Conservation (phyloP, 139 green algal species). For the Closterium sp. region DNA sequence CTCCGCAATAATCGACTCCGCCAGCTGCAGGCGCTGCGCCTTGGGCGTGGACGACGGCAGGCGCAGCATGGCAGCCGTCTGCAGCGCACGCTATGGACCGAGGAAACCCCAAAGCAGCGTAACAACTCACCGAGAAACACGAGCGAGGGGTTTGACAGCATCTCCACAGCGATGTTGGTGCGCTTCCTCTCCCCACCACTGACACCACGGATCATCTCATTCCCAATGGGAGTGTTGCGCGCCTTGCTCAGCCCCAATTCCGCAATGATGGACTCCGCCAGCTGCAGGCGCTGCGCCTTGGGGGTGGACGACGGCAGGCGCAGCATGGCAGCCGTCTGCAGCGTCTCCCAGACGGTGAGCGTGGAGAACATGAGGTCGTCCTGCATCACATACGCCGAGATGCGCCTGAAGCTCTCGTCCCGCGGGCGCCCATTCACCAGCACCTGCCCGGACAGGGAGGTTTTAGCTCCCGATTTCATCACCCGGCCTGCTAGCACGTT, state of each 20-base stretch:
- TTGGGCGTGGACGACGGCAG: constrained; percentile 43
- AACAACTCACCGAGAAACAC: constrained; percentile 31
- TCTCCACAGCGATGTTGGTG: constrained; percentile 45
- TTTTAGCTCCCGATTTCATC: not conserved
- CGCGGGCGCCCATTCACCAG: constrained; percentile 46
- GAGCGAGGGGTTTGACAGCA: constrained; percentile 43
- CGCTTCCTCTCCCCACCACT: constrained; percentile 34
- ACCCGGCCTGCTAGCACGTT: constrained; percentile 57
- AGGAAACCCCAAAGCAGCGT: no score
- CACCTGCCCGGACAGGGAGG: constrained; percentile 26
- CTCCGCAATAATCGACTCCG: constrained; percentile 50
- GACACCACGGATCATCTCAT: constrained; percentile 24
- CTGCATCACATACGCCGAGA: constrained; percentile 57
- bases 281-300: constrained; percentile 33
- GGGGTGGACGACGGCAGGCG: constrained; percentile 45
- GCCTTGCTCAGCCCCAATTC: constrained; percentile 46
- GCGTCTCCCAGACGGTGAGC: constrained; percentile 52
- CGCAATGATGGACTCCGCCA: constrained; percentile 51
- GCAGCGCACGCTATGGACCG: no score
- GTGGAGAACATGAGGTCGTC: constrained; percentile 42
- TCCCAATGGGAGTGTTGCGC: constrained; percentile 29
- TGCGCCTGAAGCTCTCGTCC: constrained; percentile 38
- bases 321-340: constrained; percentile 46
- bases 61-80: constrained; percentile 51
- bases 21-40: constrained; percentile 40